Evolutionary conservation across 2,329 filamentous ascomycete species (phyloP), one percentile per base, ranked within the genome.

Genomic region (Ophiostoma quercus): DNA sequence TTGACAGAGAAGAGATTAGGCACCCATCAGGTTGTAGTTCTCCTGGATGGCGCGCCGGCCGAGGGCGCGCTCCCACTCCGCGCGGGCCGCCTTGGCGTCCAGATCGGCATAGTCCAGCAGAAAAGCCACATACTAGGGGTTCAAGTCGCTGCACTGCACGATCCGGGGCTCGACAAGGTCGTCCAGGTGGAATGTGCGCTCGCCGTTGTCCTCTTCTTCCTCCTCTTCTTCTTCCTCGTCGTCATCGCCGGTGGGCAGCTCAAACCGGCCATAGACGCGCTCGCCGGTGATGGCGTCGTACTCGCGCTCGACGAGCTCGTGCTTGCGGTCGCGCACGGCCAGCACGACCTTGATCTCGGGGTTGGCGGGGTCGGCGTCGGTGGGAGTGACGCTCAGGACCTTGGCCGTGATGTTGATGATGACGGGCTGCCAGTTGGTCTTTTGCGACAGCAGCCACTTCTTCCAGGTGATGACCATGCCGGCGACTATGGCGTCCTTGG

Each of bases 201-300:
- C 81, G 0, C 90, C 90, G 71, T 89, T 47, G 43, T 69, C 67
- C 1, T 43, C 63, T 2, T 47, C 84, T 70, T 90, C 85, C 11
- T 81, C 81, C 2, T 78, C 79, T 16, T 62, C 85, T 14, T 86
- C 84, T 47, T 82, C 81, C 1, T 82, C 82, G 0, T 29, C 85
- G 3, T 78, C 79, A 16, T 82, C 81, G 1, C 82, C 82, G 0
- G 14, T 85, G 0, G 90, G 89, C 74, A 88, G 88, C 75, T 96
- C 92, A 73, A 96, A 95, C 71, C 88, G 91, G 72, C 85, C 88
- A 74, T 94, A 96, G 11, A 92, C 79, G 11, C 92, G 85, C 72
- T 90, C 83, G 0, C 92, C 92, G 0, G 90, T 89, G 54, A 84
- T 79, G 12, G 87, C 83, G 74, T 94, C 88, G 73, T 88, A 88